A percentile compares a stretch with the other conserved stretches of the same genome.
These are phyloP conservation scores for Trichothecium sympodiale DNA, from an alignment of 2,329 filamentous ascomycete species.

Conservation along the genomic window DNA sequence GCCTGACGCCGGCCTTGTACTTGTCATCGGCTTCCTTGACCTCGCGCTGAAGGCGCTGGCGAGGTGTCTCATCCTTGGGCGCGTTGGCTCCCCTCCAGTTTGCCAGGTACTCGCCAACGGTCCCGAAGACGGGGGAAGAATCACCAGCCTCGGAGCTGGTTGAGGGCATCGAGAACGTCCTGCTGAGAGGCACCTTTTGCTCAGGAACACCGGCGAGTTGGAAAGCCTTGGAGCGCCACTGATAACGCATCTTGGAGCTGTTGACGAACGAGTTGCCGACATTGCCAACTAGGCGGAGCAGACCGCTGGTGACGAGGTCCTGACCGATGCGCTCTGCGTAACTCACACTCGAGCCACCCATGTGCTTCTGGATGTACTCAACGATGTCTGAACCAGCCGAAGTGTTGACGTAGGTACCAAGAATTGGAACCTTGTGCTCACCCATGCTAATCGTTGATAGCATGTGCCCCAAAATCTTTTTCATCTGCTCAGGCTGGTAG, in stretches of 20 bases:
- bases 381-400: conserved; percentile 88
- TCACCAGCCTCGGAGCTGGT: conserved; percentile 47
- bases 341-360: conserved; percentile 73
- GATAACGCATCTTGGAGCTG: conserved; percentile 93
- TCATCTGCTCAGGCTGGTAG: conserved; percentile 76
- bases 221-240: conserved; percentile 91
- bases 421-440: conserved; percentile 89
- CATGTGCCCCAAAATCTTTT: conserved; percentile 81
- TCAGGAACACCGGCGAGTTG: conserved; percentile 78
- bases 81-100: conserved; percentile 79
- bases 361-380: conserved; percentile 83
- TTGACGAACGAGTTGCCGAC: conserved; percentile 95
- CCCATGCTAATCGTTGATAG: conserved; percentile 75
- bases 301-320: conserved; percentile 76
- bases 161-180: conserved; percentile 63
- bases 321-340: conserved; percentile 93
- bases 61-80: conserved; percentile 86
- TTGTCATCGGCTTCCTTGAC: conserved; percentile 83
- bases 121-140: conserved; percentile 65
- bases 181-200: conserved; percentile 63
- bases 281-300: conserved; percentile 83
- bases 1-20: conserved; percentile 79
- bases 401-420: conserved; percentile 90
- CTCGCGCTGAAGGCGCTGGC: conserved; percentile 78
- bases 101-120: conserved; percentile 78